Base-by-base conservation (phyloP, 768 basidiomycete species). In the Lepiota brunneoincarnata region DNA sequence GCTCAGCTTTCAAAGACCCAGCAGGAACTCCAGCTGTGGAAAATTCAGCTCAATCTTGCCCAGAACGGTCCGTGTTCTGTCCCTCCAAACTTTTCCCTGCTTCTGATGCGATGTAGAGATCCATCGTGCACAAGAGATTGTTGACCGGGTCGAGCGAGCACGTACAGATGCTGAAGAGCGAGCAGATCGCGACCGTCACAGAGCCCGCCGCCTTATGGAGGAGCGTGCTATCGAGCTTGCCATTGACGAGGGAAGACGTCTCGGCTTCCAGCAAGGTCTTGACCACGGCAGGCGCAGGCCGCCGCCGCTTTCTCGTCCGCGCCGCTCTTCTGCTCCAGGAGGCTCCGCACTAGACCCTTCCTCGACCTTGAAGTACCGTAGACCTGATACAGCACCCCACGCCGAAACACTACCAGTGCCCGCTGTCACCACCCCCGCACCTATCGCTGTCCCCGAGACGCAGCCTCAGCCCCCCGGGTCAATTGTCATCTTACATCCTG, bases 1-100 rank as follows among this genome's bases (percentile, higher is more conserved):
- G 59, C 62, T 26, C 69, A 72, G 6, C 55, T 76, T 7, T 49
- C 62, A 2, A 64, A 61, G 4, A 58, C 72, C 59, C 48, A 67
- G 63, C 75, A 82, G 28, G 84, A 87, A 57, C 61, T 85, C 42
- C 67, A 70, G 44, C 49, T 83, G 49, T 86, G 84, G 62, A 84
- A 82, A 62, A 45, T 79, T 1, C 81, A 84, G 70, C 66, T 84
- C 23, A 78, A 81, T 15, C 69, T 75, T 31, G 84, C 85, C 14
- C 83, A 86, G 58, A 72, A 71, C 64, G 75, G 75, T 76, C 18
- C 17, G 58, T 41, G 17, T 18, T 24, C 41, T 24, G 14, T 14
- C 21, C 38, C 18, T 17, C 12, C 26, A 15, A 24, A 15, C 37
- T 17, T n/a, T 35, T 44, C 48, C 51, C 42, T 58, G 17, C 46